phyloP scores from a whole-genome alignment of 1,139 yeast species.

The Diutina rugosa region DNA sequence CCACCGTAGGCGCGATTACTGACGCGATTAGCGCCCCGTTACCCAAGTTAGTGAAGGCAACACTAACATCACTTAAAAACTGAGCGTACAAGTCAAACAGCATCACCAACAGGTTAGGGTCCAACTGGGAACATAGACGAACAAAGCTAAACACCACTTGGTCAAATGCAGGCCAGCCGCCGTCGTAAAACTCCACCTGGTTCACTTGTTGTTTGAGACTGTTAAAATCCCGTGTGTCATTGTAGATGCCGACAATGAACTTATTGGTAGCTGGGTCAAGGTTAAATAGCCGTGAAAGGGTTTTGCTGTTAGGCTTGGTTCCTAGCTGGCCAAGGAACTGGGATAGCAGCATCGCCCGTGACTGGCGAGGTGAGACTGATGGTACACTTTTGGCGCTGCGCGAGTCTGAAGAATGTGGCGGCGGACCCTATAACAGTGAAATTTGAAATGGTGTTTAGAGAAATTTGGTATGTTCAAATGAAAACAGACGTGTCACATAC shows the following conservation, averaged over 20 bases:
- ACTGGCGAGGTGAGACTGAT: neutral
- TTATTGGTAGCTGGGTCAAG: slow-evolving; percentile 6
- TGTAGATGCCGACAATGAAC: slow-evolving; percentile 5
- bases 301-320: neutral
- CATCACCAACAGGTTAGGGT: slow-evolving; percentile 43
- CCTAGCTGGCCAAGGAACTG: neutral
- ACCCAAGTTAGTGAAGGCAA: slow-evolving; percentile 43
- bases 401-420: neutral
- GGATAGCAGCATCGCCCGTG: neutral
- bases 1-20: slow-evolving; percentile 28
- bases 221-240: slow-evolving; percentile 4
- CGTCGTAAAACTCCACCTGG: slow-evolving; percentile 13
- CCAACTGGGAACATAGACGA: slow-evolving; percentile 36
- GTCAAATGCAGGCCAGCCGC: slow-evolving; percentile 39
- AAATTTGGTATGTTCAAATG: too few relatives aligned
- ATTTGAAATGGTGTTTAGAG: too few relatives aligned
- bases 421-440: neutral
- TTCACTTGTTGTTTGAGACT: slow-evolving; percentile 10
- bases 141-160: slow-evolving; percentile 39
- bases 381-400: neutral
- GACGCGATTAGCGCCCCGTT: slow-evolving; percentile 37
- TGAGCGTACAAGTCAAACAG: slow-evolving; percentile 49
- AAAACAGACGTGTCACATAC: too few relatives aligned
- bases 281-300: slow-evolving; percentile 3
- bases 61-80: slow-evolving; percentile 39